Conservation (phyloP, 306 rosid species). For the Amphicarpaea edgeworthii region DNA sequence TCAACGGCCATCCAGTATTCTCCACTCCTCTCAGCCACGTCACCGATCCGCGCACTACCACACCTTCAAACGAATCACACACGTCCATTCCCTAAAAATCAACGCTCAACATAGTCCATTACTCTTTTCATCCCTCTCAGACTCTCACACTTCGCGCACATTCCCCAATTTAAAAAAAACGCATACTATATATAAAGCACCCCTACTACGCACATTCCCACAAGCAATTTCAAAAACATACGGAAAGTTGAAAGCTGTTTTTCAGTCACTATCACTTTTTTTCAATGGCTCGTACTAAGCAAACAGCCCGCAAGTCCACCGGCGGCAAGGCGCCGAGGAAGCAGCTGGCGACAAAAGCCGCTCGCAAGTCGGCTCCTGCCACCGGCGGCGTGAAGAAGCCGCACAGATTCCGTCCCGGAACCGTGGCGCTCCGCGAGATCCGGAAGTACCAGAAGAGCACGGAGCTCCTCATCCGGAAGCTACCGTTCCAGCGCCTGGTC, state of each 20-base stretch:
- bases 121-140: neutral
- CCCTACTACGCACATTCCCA: too few relatives aligned
- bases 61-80: slow-evolving; percentile 11
- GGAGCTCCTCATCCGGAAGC: slow-evolving; percentile 53
- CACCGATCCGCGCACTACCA: slow-evolving; percentile 43
- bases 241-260: too few relatives aligned
- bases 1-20: neutral
- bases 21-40: neutral
- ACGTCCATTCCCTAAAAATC: slow-evolving; percentile 16
- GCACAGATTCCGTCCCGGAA: slow-evolving; percentile 55
- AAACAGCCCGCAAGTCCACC: slow-evolving; percentile 63
- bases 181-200: too few relatives aligned
- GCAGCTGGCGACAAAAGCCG: slow-evolving; percentile 57
- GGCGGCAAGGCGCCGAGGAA: slow-evolving; percentile 63
- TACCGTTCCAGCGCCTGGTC: slow-evolving; percentile 55
- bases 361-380: slow-evolving; percentile 59
- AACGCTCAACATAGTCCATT: slow-evolving; percentile 32
- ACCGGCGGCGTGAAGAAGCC: slow-evolving; percentile 66
- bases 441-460: slow-evolving; percentile 66
- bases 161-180: slow-evolving; percentile 1
- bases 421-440: slow-evolving; percentile 62
- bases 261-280: too few relatives aligned
- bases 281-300: slow-evolving; percentile 62
- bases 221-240: too few relatives aligned
- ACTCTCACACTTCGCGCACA: slow-evolving; percentile 35